phyloP scores from a whole-genome alignment of 2,329 filamentous ascomycete species.

The Fusarium sarcochroum region DNA sequence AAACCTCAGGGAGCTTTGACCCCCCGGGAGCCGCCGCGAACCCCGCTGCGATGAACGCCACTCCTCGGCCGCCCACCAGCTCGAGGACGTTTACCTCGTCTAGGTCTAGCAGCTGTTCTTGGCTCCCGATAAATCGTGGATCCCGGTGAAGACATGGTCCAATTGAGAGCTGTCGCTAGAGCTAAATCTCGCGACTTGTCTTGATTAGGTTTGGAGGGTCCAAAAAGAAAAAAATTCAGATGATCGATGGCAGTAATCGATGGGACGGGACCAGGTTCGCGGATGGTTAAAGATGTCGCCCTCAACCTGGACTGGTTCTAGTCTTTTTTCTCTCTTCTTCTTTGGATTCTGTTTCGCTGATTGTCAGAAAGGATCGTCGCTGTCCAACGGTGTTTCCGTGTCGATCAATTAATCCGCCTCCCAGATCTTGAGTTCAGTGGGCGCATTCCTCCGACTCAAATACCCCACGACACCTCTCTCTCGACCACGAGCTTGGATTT shows the following conservation, averaged over 20 bases:
- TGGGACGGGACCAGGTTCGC: constrained; percentile 2
- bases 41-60: constrained; percentile 36
- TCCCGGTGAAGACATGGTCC: constrained; percentile 10
- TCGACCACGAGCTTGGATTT: constrained; percentile 7
- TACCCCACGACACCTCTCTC: constrained; percentile 15
- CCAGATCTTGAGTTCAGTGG: constrained; percentile 8
- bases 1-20: constrained; percentile 30
- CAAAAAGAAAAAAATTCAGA: constrained; percentile 38
- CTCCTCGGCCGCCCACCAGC: constrained; percentile 12
- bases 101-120: constrained; percentile 34
- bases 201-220: constrained; percentile 24
- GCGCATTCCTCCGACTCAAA: constrained; percentile 32
- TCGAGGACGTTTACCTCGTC: constrained; percentile 34
- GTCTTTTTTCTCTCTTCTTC: constrained; percentile 5
- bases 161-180: constrained; percentile 1
- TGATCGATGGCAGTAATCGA: constrained; percentile 30
- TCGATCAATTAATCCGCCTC: constrained; percentile 36
- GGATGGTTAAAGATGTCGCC: constrained; percentile 18
- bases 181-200: constrained; percentile 31
- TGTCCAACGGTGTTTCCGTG: constrained; percentile 34
- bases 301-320: constrained; percentile 17
- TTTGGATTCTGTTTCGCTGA: constrained; percentile 1
- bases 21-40: constrained; percentile 21
- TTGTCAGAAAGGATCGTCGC: constrained; percentile 27
- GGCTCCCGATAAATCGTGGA: constrained; percentile 40